A percentile compares a stretch with the other conserved stretches of the same genome.
These are phyloP conservation scores for Pestalotiopsis sp. DNA, from an alignment of 2,329 filamentous ascomycete species.

Conservation along the genomic window DNA sequence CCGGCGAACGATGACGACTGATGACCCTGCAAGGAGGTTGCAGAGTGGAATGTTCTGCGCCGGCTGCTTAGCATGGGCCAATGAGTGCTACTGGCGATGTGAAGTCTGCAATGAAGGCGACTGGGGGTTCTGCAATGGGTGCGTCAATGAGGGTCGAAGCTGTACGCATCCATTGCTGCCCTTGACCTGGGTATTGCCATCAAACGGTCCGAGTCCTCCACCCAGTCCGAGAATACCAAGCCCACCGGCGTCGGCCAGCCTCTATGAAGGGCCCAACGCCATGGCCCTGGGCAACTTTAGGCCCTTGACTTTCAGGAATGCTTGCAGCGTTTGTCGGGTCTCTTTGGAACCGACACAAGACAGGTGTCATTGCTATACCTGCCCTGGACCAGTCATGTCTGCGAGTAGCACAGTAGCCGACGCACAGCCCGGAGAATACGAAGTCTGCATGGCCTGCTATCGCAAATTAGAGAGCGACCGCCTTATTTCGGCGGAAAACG, in stretches of 20 bases:
- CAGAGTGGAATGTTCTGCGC: constrained; percentile 86
- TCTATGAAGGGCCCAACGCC: constrained; percentile 50
- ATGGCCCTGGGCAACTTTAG: constrained; percentile 59
- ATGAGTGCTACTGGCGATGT: constrained; percentile 90
- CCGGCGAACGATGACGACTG: constrained; percentile 61
- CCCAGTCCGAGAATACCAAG: constrained; percentile 45
- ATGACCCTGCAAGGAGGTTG: constrained; percentile 68
- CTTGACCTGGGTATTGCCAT: constrained; percentile 61
- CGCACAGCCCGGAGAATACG: constrained; percentile 72
- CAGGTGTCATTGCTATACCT: constrained; percentile 80
- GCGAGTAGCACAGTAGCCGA: constrained; percentile 49
- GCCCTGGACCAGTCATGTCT: constrained; percentile 55
- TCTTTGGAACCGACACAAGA: constrained; percentile 70
- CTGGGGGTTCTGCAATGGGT: constrained; percentile 91
- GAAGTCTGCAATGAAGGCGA: constrained; percentile 86
- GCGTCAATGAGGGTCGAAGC: constrained; percentile 79
- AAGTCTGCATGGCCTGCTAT: constrained; percentile 83
- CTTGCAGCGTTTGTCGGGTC: constrained; percentile 78
- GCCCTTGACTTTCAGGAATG: constrained; percentile 71
- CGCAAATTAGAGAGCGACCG: constrained; percentile 62
- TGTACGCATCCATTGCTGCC: constrained; percentile 85
- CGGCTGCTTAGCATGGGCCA: constrained; percentile 71
- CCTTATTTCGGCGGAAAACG: constrained; percentile 75
- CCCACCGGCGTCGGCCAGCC: constrained; percentile 46
- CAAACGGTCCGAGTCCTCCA: constrained; percentile 35